Evolutionary conservation across 306 rosid genomes (phyloP), one percentile per base, ranked within the genome.

Genomic region (Vigna angularis): DNA sequence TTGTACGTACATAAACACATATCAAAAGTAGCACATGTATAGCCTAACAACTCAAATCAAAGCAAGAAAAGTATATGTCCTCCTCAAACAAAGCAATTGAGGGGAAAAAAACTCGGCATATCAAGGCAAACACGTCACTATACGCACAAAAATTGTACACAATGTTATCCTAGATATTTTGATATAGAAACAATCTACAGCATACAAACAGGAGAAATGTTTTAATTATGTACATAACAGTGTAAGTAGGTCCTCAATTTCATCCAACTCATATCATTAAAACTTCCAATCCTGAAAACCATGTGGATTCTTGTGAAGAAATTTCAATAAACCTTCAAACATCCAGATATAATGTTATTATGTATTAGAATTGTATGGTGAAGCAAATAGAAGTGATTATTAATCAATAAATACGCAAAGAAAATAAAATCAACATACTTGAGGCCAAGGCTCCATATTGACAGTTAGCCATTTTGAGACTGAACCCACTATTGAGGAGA

Each of bases 401-500:
- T 9, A 66, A 79, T 40, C 80, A 76, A 72, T 76, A 58, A 85
- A 45, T 69, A 68, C 45, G 16, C 42, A 50, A 2, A 81, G 40
- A 82, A 24, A 20, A 20, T 20, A 20, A 56, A 67, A 75, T 74
- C 57, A 50, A 65, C 42, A 79, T 83, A 90, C 98, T 84, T 90
- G 97, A 80, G 97, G 92, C 97, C 96, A 93, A 63, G 98, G 90
- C 84, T 91, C 96, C 74, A 74, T 59, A 86, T 57, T 79, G 55
- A 72, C 45, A 73, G 83, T 89, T 50, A 90, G 72, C 82, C 86
- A 82, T 75, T 90, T 88, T 76, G 93, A 87, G 86, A 93, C 83
- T 20, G 79, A 74, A 81, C 80, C 92, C 65, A 83, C 93, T 72
- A 93, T 53, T 32, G 97, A 76, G 30, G 92, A 78, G 80, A 87